These are phyloP conservation scores for Teunomyces atbi DNA, from an alignment of 805 yeast species.

Conservation along the genomic window DNA sequence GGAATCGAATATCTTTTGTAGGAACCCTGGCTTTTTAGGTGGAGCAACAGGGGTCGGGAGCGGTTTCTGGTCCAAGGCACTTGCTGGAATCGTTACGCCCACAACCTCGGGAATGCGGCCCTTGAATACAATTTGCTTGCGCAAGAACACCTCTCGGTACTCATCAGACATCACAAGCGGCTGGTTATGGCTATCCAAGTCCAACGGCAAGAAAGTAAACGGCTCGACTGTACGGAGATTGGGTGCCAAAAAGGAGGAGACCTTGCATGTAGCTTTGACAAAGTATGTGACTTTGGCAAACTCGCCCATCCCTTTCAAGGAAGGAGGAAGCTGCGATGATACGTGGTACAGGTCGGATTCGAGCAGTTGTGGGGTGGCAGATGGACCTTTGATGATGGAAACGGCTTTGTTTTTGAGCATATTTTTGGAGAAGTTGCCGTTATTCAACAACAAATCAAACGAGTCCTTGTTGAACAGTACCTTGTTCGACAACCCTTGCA, in stretches of 20 bases:
- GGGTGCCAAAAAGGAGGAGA: conserved; percentile 47
- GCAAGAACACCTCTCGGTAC: conserved; percentile 42
- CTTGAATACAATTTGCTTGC: conserved; percentile 39
- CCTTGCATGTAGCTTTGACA: conserved; percentile 59
- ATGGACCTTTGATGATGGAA: background rate
- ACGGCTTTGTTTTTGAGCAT: conserved; percentile 1
- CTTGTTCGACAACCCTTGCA: conserved; percentile 33
- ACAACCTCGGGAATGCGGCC: conserved; percentile 45
- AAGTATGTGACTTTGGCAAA: conserved; percentile 49
- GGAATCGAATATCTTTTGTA: conserved; percentile 25
- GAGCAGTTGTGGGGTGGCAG: conserved; percentile 1
- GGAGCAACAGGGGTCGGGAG: conserved; percentile 18
- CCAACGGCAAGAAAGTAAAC: conserved; percentile 54
- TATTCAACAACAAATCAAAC: conserved; percentile 27
- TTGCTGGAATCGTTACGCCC: conserved; percentile 29
- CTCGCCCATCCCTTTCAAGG: conserved; percentile 29
- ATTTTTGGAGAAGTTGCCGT: conserved; percentile 25
- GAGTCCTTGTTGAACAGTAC: conserved; percentile 28
- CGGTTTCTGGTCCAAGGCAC: conserved; percentile 15
- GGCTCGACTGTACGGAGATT: conserved; percentile 50
- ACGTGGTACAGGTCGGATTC: conserved; percentile 20
- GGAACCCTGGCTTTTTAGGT: conserved; percentile 24
- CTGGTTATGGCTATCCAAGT: conserved; percentile 25
- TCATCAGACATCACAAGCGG: conserved; percentile 18
- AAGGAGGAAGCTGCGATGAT: conserved; percentile 32